phyloP scores from a whole-genome alignment of 208 protist species.

The Crithidia brevicula region DNA sequence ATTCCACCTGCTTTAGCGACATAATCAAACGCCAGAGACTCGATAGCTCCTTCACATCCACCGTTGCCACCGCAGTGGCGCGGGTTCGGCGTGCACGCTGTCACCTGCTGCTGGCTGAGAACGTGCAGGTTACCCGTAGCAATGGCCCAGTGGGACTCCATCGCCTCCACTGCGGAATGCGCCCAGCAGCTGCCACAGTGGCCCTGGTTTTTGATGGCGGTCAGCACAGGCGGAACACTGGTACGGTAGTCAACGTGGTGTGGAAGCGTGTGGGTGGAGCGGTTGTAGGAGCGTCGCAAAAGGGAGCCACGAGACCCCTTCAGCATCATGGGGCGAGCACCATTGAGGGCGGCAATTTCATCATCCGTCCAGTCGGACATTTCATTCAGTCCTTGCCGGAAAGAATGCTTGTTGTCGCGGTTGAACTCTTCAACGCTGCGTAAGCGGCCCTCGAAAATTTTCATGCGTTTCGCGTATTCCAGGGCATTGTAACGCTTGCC shows the following conservation, averaged over 20 bases:
- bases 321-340: slow-evolving; percentile 23
- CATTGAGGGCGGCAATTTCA: slow-evolving; percentile 45
- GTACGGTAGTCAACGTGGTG: slow-evolving; percentile 53
- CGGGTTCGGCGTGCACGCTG: slow-evolving; percentile 86
- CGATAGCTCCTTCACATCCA: slow-evolving; percentile 85
- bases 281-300: slow-evolving; percentile 11
- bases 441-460: slow-evolving; percentile 40
- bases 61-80: slow-evolving; percentile 59
- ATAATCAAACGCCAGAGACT: slow-evolving; percentile 78
- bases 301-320: slow-evolving; percentile 14
- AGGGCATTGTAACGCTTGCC: slow-evolving; percentile 40
- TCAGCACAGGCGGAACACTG: slow-evolving; percentile 47
- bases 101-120: slow-evolving; percentile 93
- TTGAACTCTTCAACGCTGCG: slow-evolving; percentile 44
- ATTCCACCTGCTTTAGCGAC: slow-evolving; percentile 60
- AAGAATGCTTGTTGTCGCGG: slow-evolving; percentile 10
- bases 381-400: slow-evolving; percentile 43
- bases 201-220: slow-evolving; percentile 79
- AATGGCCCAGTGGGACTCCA: slow-evolving; percentile 84
- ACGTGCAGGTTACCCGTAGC: slow-evolving; percentile 57
- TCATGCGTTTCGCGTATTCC: slow-evolving; percentile 40
- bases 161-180: slow-evolving; percentile 54
- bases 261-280: slow-evolving; percentile 29
- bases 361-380: slow-evolving; percentile 56
- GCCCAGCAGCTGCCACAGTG: slow-evolving; percentile 85